Evolutionary conservation across 2,329 filamentous ascomycete genomes (phyloP), one percentile per base, ranked within the genome.

Genomic region (Aspergillus ochraceus): DNA sequence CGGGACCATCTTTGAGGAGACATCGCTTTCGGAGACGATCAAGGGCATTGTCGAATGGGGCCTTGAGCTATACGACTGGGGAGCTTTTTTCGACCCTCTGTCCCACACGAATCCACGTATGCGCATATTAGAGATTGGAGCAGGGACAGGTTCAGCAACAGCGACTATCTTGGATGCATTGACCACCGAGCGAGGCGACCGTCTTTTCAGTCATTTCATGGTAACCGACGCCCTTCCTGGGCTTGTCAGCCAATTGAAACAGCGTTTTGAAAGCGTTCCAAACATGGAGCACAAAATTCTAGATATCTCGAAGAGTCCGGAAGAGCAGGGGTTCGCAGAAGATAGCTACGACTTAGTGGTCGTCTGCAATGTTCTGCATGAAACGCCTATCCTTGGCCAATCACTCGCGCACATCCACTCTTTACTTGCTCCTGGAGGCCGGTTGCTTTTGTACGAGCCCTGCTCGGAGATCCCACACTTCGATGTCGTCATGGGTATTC

Each of bases 401-500:
- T 51, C 47, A 19, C 47, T 51, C 11, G 11, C 17, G 9, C 22
- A 56, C 17, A 50, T 56, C 17, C 54, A 29, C 6, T 56, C 54
- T 10, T 30, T 57, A n/a, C 47, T 57, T 6, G 36, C 20, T 5
- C 61, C 61, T 17, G 39, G 51, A 2, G 63, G 63, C 10, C 29
- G 49, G 14, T 30, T 65, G 5, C 24, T 65, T 12, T 24, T 63
- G 5, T 52, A 58, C 12, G 61, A 65, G 22, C 46, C 58, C 2
- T 54, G 36, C 39, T 24, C 56, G 2, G 53, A 49, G 6, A 17
- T 46, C 14, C 39, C 51, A 42, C 29, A 17, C 20, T 19, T 52
- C 4, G 56, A 54, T 26, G 53, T 47, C 19, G 14, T 61, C 14
- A 54, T 54, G 56, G 74, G 72, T 1, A 47, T 63, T 11, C 58